phyloP scores from a whole-genome alignment of 106 monocot species.

The Phalaenopsis aphrodite region DNA sequence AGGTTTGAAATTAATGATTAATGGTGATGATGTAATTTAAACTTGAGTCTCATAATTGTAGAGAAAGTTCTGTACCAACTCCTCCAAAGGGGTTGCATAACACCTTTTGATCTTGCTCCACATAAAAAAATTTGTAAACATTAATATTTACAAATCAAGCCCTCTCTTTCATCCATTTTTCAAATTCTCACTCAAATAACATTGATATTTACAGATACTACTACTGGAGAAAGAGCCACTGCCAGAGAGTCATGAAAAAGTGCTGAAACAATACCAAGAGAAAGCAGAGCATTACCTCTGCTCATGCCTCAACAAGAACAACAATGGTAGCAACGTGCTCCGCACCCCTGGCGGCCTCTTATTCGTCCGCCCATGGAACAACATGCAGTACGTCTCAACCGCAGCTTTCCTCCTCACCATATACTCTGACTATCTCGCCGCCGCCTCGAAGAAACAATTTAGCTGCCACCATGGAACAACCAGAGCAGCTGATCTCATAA shows the following conservation, averaged over 20 bases:
- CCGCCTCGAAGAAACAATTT: neutral
- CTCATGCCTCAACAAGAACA: constrained; percentile 64
- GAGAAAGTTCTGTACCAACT: no score
- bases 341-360: constrained; percentile 70
- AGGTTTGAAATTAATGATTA: no score
- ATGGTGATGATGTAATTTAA: no score
- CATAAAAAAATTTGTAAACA: no score
- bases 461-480: constrained; percentile 28
- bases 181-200: no score
- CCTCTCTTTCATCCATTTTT: no score
- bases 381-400: constrained; percentile 74
- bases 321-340: constrained; percentile 55
- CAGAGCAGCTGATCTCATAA: constrained; percentile 16
- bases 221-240: constrained; percentile 8
- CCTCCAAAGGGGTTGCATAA: no score
- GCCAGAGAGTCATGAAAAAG: constrained; percentile 10
- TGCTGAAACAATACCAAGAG: constrained; percentile 36
- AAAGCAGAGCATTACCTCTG: constrained; percentile 86
- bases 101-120: no score
- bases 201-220: constrained; percentile 27
- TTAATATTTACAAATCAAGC: no score
- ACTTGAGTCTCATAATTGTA: no score
- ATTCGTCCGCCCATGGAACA: constrained; percentile 78
- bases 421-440: constrained; percentile 53
- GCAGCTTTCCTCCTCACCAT: constrained; percentile 64